Conservation (phyloP, 495 filamentous ascomycete species). For the Cercophora newfieldiana region DNA sequence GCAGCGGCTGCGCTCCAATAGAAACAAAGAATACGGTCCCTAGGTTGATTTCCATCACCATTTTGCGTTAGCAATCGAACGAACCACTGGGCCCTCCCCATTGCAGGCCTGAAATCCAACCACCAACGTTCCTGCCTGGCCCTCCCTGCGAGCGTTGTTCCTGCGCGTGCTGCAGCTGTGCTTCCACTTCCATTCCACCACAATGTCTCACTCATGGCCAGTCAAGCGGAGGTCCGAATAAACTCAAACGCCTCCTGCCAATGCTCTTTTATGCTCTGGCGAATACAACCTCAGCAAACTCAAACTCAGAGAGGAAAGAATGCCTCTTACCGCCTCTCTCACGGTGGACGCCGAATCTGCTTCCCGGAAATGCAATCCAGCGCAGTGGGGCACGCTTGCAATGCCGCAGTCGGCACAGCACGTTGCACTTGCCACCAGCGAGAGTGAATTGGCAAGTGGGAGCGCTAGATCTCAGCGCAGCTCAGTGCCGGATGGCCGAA, state of each 20-base stretch:
- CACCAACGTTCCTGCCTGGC: slow-evolving; percentile 3
- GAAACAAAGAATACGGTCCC: slow-evolving; percentile 11
- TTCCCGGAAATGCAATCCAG: slow-evolving; percentile 6
- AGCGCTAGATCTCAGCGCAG: slow-evolving; percentile 8
- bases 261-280: not conserved
- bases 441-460: slow-evolving; percentile 21
- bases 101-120: not conserved
- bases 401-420: slow-evolving; percentile 1
- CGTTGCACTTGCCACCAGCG: not conserved
- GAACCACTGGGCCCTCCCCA: slow-evolving; percentile 9
- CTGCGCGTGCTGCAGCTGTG: slow-evolving; percentile 3
- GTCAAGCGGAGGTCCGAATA: not conserved
- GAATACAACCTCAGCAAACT: not conserved
- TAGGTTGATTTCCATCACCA: slow-evolving; percentile 28
- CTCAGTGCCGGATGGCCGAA: slow-evolving; percentile 10
- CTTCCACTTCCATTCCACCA: slow-evolving; percentile 6
- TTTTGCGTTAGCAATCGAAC: slow-evolving; percentile 29
- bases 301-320: not conserved
- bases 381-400: slow-evolving; percentile 1
- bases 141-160: slow-evolving; percentile 5
- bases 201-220: not conserved
- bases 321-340: not conserved
- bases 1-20: slow-evolving; percentile 24
- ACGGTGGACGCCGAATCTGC: not conserved
- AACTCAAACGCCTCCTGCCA: not conserved